These are phyloP conservation scores for Mariannaea sp. DNA, from an alignment of 2,329 filamentous ascomycete genomes.

Conservation along the genomic window DNA sequence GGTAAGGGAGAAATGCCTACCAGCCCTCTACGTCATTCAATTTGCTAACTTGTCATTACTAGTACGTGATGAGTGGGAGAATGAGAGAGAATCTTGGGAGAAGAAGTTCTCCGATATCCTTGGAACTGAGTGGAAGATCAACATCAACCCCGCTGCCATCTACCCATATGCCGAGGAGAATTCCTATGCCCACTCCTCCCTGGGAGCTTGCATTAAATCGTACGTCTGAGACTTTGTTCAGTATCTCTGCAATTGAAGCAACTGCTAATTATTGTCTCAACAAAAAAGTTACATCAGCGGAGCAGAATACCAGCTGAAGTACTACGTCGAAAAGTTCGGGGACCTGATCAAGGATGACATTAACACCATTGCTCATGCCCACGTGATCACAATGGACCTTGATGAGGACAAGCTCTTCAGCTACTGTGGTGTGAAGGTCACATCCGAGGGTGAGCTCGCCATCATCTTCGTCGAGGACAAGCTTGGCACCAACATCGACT, in stretches of 20 bases:
- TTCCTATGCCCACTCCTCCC: slow-evolving; percentile 47
- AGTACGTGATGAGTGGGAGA: slow-evolving; percentile 60
- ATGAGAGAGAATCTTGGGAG: slow-evolving; percentile 51
- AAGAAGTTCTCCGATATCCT: slow-evolving; percentile 50
- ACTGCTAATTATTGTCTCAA: fast-evolving
- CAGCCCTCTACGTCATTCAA: neutral
- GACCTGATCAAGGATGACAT: slow-evolving; percentile 50
- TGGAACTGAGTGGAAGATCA: slow-evolving; percentile 55
- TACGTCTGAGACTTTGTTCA: slow-evolving; percentile 36
- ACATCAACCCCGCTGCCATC: slow-evolving; percentile 52
- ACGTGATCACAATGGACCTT: slow-evolving; percentile 52
- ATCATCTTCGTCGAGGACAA: slow-evolving; percentile 51
- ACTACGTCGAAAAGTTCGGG: slow-evolving; percentile 45
- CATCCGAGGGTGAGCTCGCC: slow-evolving; percentile 49
- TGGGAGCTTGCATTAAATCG: slow-evolving; percentile 51
- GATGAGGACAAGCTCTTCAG: slow-evolving; percentile 48
- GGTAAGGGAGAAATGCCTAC: slow-evolving; percentile 42
- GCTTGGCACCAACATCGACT: slow-evolving; percentile 52
- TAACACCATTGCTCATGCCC: slow-evolving; percentile 51
- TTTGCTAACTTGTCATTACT: neutral
- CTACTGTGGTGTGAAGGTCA: slow-evolving; percentile 52
- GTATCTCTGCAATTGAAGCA: neutral
- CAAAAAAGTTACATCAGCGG: slow-evolving; percentile 52
- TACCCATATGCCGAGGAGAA: slow-evolving; percentile 52
- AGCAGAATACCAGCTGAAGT: slow-evolving; percentile 48